Evolutionary conservation across 2,329 filamentous ascomycete genomes (phyloP).

Genomic region (Teratosphaeria viscida): DNA sequence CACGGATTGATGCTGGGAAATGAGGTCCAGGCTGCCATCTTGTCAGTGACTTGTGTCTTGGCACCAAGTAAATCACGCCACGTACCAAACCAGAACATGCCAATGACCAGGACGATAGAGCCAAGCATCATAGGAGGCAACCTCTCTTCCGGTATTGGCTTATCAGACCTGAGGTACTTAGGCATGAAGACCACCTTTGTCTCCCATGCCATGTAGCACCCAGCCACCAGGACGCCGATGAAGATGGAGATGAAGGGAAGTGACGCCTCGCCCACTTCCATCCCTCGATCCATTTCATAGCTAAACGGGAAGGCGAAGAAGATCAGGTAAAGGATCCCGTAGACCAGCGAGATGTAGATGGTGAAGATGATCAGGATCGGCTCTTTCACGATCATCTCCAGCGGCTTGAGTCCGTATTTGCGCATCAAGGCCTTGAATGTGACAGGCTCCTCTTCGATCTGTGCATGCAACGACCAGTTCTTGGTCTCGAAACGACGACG

Average conservation of each 20-base stretch:
- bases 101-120: slow-evolving; percentile 35
- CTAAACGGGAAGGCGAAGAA: slow-evolving; percentile 40
- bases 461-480: slow-evolving; percentile 30
- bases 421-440: slow-evolving; percentile 29
- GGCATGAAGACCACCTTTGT: slow-evolving; percentile 11
- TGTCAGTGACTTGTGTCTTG: neutral
- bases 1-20: slow-evolving; percentile 31
- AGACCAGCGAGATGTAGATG: slow-evolving; percentile 28
- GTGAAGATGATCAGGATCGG: slow-evolving; percentile 40
- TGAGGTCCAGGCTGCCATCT: slow-evolving; percentile 34
- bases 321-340: slow-evolving; percentile 32
- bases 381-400: slow-evolving; percentile 37
- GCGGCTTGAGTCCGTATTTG: slow-evolving; percentile 33
- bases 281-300: slow-evolving; percentile 33
- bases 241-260: slow-evolving; percentile 36
- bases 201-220: slow-evolving; percentile 7
- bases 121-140: slow-evolving; percentile 42
- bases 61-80: neutral
- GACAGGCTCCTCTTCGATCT: slow-evolving; percentile 32
- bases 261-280: slow-evolving; percentile 29
- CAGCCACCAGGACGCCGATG: slow-evolving; percentile 30
- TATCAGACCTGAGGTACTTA: slow-evolving; percentile 8
- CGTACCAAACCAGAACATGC: slow-evolving; percentile 41
- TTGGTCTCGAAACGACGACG: slow-evolving; percentile 30
- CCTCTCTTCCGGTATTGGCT: slow-evolving; percentile 31